Conservation (phyloP, 148 eudicot species). For the Gaultheria prostrata region DNA sequence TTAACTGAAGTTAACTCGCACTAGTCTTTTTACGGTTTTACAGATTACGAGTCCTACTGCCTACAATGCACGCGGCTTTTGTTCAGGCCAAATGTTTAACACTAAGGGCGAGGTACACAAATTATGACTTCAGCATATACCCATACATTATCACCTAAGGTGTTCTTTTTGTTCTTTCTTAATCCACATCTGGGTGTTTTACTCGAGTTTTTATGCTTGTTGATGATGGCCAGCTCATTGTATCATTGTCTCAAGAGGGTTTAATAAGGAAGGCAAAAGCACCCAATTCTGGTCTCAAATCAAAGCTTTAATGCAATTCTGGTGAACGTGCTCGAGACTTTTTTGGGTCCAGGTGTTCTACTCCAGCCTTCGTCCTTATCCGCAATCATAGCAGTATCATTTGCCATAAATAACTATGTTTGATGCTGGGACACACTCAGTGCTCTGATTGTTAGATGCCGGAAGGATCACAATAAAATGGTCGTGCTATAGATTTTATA, state of each 20-base stretch:
- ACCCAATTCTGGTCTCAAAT: constrained; percentile 31
- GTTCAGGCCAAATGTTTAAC: constrained; percentile 78
- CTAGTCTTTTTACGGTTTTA: background rate
- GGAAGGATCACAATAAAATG: background rate
- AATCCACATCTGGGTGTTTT: background rate
- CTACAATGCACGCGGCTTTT: constrained; percentile 66
- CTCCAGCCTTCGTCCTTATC: background rate
- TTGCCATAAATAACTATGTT: background rate
- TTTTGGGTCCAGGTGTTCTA: background rate
- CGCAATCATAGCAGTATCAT: background rate
- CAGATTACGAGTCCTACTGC: constrained; percentile 83
- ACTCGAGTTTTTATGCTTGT: constrained; percentile 11
- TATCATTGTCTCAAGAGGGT: constrained; percentile 81
- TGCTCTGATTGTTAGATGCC: background rate
- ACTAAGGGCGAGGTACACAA: constrained; percentile 69
- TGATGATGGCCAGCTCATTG: constrained; percentile 62
- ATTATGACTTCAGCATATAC: background rate
- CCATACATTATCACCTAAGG: background rate
- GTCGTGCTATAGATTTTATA: background rate
- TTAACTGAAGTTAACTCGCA: background rate
- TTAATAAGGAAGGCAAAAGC: constrained; percentile 47
- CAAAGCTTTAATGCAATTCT: constrained; percentile 41
- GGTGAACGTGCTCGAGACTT: background rate
- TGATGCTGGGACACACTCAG: background rate
- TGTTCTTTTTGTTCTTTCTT: background rate